Percentiles rank a stretch among this genome's conserved stretches.
Conservation (phyloP, 331 rosid genomes). For the Saraca asoca region DNA sequence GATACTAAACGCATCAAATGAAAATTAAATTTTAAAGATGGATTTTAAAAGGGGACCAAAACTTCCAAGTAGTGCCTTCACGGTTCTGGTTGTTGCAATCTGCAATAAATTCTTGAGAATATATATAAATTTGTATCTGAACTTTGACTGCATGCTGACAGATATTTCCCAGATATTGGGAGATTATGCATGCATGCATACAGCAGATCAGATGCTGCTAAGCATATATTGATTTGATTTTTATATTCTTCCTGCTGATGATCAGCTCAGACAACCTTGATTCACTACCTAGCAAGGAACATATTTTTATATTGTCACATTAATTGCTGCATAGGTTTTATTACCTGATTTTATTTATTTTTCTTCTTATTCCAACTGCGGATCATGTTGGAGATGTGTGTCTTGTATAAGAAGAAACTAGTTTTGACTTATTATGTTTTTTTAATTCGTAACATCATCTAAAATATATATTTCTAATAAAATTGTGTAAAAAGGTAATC, state of each 20-base stretch:
- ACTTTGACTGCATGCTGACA: conserved; percentile 19
- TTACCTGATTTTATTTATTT: neutral
- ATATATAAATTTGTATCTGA: neutral
- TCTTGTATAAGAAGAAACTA: neutral
- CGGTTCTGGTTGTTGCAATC: conserved; percentile 17
- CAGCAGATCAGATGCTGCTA: conserved; percentile 3
- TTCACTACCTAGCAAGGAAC: too few species aligned
- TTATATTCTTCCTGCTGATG: neutral
- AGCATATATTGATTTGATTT: neutral
- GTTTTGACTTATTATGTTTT: too few species aligned
- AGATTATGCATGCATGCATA: conserved; percentile 5
- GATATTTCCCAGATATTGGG: conserved; percentile 41
- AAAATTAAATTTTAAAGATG: neutral
- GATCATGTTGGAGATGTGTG: neutral
- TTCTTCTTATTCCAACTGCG: neutral
- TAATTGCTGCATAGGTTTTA: neutral
- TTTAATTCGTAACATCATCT: too few species aligned
- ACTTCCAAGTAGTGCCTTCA: neutral
- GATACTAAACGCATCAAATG: too few species aligned
- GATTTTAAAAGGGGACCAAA: conserved; percentile 17
- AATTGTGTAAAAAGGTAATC: neutral
- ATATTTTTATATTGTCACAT: too few species aligned
- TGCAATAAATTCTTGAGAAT: conserved; percentile 8
- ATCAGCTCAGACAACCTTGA: neutral
- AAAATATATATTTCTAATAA: neutral